These are phyloP conservation scores for Hypomyces rosellus DNA, from an alignment of 2,329 filamentous ascomycete species.

Conservation along the genomic window DNA sequence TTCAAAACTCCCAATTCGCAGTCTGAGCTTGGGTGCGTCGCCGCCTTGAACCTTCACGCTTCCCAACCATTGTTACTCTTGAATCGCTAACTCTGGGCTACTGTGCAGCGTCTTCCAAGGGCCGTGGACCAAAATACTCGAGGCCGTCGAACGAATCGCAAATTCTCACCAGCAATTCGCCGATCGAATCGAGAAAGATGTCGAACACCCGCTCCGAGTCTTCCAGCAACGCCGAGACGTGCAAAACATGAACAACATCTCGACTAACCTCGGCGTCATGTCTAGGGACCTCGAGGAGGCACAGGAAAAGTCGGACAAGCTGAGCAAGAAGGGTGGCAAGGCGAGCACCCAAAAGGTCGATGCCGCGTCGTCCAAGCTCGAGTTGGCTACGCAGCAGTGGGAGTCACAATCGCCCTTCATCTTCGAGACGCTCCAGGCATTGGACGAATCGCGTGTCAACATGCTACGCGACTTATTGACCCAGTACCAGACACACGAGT, in stretches of 20 bases:
- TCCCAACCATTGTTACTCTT: neutral
- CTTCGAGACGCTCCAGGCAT: conserved; percentile 83
- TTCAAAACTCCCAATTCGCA: conserved; percentile 67
- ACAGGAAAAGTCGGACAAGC: conserved; percentile 78
- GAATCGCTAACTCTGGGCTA: conserved; percentile 13
- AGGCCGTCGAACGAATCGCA: conserved; percentile 72
- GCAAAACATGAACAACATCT: conserved; percentile 72
- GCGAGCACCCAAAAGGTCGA: conserved; percentile 73
- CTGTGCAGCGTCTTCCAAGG: conserved; percentile 72
- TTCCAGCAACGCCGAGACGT: conserved; percentile 73
- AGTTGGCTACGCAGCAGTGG: conserved; percentile 80
- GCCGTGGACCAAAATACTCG: conserved; percentile 84
- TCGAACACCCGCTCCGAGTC: conserved; percentile 74
- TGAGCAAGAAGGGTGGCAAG: conserved; percentile 71
- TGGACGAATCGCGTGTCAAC: conserved; percentile 85
- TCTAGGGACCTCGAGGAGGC: conserved; percentile 81
- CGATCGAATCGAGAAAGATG: conserved; percentile 76
- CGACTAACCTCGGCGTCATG: conserved; percentile 71
- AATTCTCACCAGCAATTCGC: conserved; percentile 77
- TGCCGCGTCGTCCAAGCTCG: conserved; percentile 63
- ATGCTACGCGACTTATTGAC: conserved; percentile 86
- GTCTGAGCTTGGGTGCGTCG: conserved; percentile 76
- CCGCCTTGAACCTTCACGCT: neutral
- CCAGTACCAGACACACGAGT: conserved; percentile 87
- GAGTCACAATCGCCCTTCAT: conserved; percentile 90